Conservation (phyloP, 164 flowering plant species). For the Santalum album region DNA sequence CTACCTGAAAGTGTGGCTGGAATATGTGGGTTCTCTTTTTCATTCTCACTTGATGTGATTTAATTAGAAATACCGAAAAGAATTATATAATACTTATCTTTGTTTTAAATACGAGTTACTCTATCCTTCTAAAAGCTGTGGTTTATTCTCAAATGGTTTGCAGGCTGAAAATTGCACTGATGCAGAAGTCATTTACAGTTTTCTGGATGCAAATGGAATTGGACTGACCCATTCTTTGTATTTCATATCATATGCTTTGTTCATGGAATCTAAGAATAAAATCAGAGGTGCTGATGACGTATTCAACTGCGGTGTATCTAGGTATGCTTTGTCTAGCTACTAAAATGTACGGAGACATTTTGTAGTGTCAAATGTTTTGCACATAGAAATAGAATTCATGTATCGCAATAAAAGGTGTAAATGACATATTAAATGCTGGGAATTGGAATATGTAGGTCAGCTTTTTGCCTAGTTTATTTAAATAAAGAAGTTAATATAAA, state of each 20-base stretch:
- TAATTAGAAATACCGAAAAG: no score
- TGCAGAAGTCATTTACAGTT: slow-evolving; percentile 71
- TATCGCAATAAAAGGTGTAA: no score
- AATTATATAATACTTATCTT: no score
- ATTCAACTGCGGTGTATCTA: slow-evolving; percentile 61
- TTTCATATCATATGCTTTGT: slow-evolving; percentile 67
- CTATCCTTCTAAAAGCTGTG: background rate
- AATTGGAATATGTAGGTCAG: no score
- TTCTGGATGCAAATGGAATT: slow-evolving; percentile 73
- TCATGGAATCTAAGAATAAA: slow-evolving; percentile 75
- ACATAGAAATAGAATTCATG: no score
- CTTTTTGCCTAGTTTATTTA: no score
- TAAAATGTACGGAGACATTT: no score
- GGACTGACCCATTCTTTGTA: slow-evolving; percentile 62
- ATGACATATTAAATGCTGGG: no score
- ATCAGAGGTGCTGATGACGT: slow-evolving; percentile 57
- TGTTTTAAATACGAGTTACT: background rate
- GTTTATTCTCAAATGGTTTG: slow-evolving; percentile 10
- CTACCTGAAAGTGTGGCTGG: slow-evolving; percentile 89
- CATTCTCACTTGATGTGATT: background rate
- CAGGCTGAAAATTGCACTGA: slow-evolving; percentile 90
- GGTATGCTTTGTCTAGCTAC: slow-evolving; percentile 47
- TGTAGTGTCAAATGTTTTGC: no score
- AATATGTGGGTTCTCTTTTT: slow-evolving; percentile 56
- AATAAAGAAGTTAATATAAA: no score